These are phyloP conservation scores for Hygrocybe punicea DNA, from an alignment of 768 basidiomycete species.

Conservation along the genomic window DNA sequence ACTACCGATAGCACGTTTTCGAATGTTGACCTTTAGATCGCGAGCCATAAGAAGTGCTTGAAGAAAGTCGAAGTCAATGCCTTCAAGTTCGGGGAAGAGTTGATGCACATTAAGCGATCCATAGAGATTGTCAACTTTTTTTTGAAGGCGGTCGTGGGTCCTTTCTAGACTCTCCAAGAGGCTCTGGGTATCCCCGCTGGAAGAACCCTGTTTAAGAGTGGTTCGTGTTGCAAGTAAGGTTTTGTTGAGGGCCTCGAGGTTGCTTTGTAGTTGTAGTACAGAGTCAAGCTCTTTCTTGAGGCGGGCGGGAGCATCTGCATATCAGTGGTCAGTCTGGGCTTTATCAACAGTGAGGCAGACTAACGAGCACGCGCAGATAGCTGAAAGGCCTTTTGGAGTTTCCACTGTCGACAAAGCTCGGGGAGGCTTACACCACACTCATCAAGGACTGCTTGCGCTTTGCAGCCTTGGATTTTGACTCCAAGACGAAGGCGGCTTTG, in stretches of 20 bases:
- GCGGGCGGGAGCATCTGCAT: conserved; percentile 24
- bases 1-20: conserved; percentile 19
- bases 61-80: conserved; percentile 29
- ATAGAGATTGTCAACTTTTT: conserved; percentile 32
- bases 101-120: conserved; percentile 32
- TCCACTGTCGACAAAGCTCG: conserved; percentile 28
- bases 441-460: conserved; percentile 31
- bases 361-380: conserved; percentile 26
- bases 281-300: conserved; percentile 34
- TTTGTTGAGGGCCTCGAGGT: conserved; percentile 23
- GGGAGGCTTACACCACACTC: conserved; percentile 3
- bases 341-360: conserved; percentile 12
- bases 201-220: conserved; percentile 7
- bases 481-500: conserved; percentile 19
- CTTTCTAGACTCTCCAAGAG: conserved; percentile 19
- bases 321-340: neutral
- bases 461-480: conserved; percentile 16
- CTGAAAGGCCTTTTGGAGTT: conserved; percentile 29
- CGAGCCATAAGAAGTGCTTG: conserved; percentile 27
- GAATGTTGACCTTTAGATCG: conserved; percentile 26
- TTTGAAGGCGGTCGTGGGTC: conserved; percentile 17
- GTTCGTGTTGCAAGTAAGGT: conserved; percentile 15
- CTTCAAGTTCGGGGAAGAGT: conserved; percentile 31
- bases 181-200: conserved; percentile 4
- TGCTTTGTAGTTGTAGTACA: conserved; percentile 28